These are phyloP conservation scores for Lachancea nothofagi DNA, from an alignment of 805 yeast species.

Conservation along the genomic window DNA sequence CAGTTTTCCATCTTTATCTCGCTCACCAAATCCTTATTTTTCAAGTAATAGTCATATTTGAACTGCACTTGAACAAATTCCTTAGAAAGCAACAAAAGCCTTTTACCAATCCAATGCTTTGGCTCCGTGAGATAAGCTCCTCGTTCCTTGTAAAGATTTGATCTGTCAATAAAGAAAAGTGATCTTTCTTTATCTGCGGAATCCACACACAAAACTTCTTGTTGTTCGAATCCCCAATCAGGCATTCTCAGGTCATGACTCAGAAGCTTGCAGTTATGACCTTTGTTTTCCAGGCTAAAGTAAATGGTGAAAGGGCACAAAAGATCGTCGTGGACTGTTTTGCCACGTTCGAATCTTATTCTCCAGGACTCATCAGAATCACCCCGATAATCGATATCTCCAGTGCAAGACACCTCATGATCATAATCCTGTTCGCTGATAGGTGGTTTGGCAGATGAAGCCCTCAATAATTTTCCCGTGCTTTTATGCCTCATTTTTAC, in stretches of 20 bases:
- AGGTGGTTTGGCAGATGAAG: conserved; percentile 71
- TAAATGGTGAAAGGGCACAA: conserved; percentile 31
- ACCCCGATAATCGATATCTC: conserved; percentile 55
- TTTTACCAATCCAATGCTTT: conserved; percentile 14
- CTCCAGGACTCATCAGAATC: conserved; percentile 68
- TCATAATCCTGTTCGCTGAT: conserved; percentile 87
- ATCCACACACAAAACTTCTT: conserved; percentile 82
- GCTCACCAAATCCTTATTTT: conserved; percentile 11
- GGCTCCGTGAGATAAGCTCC: conserved; percentile 19
- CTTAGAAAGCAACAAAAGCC: conserved; percentile 14
- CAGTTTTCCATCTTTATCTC: conserved; percentile 13
- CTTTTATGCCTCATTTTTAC: conserved; percentile 64
- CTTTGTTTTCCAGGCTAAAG: conserved; percentile 62
- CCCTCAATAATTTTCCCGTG: conserved; percentile 65
- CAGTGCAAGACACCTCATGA: conserved; percentile 71
- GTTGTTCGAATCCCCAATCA: conserved; percentile 78
- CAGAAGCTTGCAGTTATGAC: conserved; percentile 62
- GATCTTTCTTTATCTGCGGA: conserved; percentile 64
- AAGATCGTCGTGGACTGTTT: conserved; percentile 27
- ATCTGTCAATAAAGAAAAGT: conserved; percentile 64
- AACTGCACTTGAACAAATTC: conserved; percentile 12
- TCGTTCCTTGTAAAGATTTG: conserved; percentile 15
- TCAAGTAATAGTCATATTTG: conserved; percentile 21
- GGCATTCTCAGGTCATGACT: conserved; percentile 75
- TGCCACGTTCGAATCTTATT: conserved; percentile 44